Base-by-base conservation (phyloP, 495 filamentous ascomycete species). In the Immersiella caudata region DNA sequence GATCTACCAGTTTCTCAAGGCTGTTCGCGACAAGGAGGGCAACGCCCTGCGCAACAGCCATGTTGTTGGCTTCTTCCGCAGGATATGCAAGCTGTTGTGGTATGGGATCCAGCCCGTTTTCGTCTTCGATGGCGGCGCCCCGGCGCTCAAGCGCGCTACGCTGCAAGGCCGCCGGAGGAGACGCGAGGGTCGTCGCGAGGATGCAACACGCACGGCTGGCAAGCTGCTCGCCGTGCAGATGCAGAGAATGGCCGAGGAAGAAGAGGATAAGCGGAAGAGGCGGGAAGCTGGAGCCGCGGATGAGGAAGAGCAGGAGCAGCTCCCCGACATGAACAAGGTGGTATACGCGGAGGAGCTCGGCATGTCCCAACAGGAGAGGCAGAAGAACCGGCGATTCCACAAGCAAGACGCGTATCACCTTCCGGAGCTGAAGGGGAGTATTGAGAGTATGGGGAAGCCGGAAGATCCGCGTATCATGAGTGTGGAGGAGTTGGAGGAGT, bases 1-100 rank as follows among this genome's bases (percentile, higher is more conserved):
- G 95, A 97, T 99, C 66, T 99, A 99, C 81, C 95, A 99, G 76
- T 99, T 99, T 75, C 86, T 99, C 68, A 99, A 99, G 80, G 95
- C 95, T 20, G 96, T 99, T 1, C 93, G 95, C 71, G 95, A 99
- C 79, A 96, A 97, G 73, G 95, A 99, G 80, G 95, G 95, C 49
- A 97, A 99, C 74, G 96, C 95, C 1, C 86, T 99, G 27, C 92
- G 93, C 62, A 99, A 97, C 78, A 92, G 90, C 20, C 95, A 99
- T 71, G 84, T 99, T 66, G 92, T 99, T 57, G 95, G 96, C 29
- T 99, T 99, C 87, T 99, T 97, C 81, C 91, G 94, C 36, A 88
- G 95, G 40, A 97, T 99, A 71, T 97, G 94, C 84, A 99, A 99
- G 76, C 85, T 99, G 5, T 84, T 99, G 0, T 98, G 92, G 83